Percentiles rank a stretch among this genome's conserved stretches.
These are phyloP conservation scores for Combretum micranthum DNA, from an alignment of 345 rosid species.

Conservation along the genomic window DNA sequence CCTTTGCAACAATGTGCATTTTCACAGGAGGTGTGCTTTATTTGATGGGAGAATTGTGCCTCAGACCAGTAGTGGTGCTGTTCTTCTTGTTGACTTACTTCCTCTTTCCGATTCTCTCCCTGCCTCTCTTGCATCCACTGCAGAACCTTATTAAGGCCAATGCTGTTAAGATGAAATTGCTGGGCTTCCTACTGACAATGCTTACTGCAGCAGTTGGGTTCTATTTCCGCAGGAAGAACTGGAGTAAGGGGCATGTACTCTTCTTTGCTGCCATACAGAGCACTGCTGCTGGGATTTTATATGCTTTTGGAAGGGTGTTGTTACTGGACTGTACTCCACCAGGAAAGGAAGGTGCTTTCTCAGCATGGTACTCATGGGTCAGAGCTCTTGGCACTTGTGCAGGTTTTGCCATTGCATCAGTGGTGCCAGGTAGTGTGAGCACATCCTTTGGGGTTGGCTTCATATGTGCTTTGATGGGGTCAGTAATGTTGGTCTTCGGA, in stretches of 20 bases:
- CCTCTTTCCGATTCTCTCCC: slow-evolving; percentile 36
- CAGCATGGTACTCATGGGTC: slow-evolving; percentile 43
- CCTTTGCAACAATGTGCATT: slow-evolving; percentile 54
- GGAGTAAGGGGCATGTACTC: slow-evolving; percentile 30
- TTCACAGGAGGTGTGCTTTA: slow-evolving; percentile 35
- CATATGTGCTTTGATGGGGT: slow-evolving; percentile 17
- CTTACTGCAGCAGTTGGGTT: slow-evolving; percentile 38
- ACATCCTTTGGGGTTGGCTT: slow-evolving; percentile 35
- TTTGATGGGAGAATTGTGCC: slow-evolving; percentile 40
- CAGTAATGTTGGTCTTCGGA: slow-evolving; percentile 35
- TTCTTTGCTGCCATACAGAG: slow-evolving; percentile 45
- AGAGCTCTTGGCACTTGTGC: slow-evolving; percentile 36
- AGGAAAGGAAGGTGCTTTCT: slow-evolving; percentile 50
- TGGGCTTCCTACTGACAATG: slow-evolving; percentile 38
- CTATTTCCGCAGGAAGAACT: slow-evolving; percentile 24
- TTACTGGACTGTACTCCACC: slow-evolving; percentile 39
- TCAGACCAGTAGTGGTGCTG: slow-evolving; percentile 31
- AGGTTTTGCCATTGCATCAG: slow-evolving; percentile 46
- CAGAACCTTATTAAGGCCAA: slow-evolving; percentile 30
- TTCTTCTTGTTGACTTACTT: slow-evolving; percentile 41
- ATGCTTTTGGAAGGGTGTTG: slow-evolving; percentile 43
- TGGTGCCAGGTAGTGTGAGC: slow-evolving; percentile 25
- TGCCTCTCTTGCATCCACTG: slow-evolving; percentile 38
- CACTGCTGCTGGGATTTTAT: slow-evolving; percentile 37
- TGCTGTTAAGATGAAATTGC: slow-evolving; percentile 43